Evolutionary conservation across 106 monocot genomes (phyloP), one percentile per base, ranked within the genome.

Genomic region (Platanthera zijinensis): DNA sequence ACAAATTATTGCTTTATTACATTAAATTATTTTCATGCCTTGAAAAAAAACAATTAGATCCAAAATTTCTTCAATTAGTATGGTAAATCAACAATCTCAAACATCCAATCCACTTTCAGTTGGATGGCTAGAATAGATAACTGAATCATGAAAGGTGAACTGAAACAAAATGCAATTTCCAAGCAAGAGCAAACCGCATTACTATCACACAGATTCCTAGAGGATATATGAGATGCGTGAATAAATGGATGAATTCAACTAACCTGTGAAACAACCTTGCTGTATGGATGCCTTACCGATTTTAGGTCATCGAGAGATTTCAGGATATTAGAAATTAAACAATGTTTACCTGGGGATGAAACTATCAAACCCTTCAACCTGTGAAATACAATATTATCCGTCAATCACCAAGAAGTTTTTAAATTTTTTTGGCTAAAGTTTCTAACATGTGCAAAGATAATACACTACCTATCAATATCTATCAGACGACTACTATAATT

Each of bases 191-290:
- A 32, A 32, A 32, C 32, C 32, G 32, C 32, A 32, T 32, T 32
- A 32, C 2, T 32, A 32, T 2, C 32, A 32, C 32, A 32, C n/a
- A n/a, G n/a, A 7, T 18, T 14, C 45, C 18, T 28, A 46, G 3
- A 59, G 28, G 12, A 54, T 59, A 12, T 28, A 63, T 28, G 5
- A 15, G 8, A 22, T 8, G 61, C 50, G 39, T 51, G 32, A 18
- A 50, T 45, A 18, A 48, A 73, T 39, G 10, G 45, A 7, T 48
- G 15, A 19, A 54, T 51, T 8, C 78, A 62, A 84, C 80, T 76
- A 10, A 96, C 96, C 90, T 89, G 84, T 69, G 91, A 87, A 84
- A 93, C 73, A 68, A 80, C 61, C 81, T 82, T 96, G 86, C 93
- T 91, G 75, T 91, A 93, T 50, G 76, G 83, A 84, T 96, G 96